Base-by-base conservation (phyloP, 768 basidiomycete species). In the Cubamyces sp. region DNA sequence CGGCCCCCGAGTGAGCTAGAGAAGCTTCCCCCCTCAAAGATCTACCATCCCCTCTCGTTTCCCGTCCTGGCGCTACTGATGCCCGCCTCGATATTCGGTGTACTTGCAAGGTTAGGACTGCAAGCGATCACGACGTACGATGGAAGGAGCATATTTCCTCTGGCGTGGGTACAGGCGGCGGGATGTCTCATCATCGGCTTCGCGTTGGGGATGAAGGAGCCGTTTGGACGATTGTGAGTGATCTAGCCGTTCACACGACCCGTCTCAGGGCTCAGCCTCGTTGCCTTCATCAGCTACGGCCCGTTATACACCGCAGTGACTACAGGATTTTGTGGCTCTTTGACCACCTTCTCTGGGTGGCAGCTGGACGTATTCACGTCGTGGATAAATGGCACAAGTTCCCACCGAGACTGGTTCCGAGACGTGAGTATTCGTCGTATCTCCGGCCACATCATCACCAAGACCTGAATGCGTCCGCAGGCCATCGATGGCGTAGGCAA, bases 281-380 rank as follows among this genome's bases (percentile, higher is more conserved):
- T 30, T 28, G 15, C 19, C 25, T 14, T 7, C 8, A n/a, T 14
- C 40, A 97, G 94, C 65, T 95, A 96, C 75, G 87, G 86, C 0
- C 95, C 95, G 3, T 70, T 97, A 16, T 96, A 95, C 74, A 92
- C 89, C 2, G 92, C 91, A 21, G 71, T 94, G 14, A 92, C 94
- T 0, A 97, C 95, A 62, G 95, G 94, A 15, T 94, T 98, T 74
- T 98, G 97, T 71, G 97, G 96, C 3, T 96, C 94, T 1, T 75
- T 98, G 68, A 99, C 97, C 11, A 98, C 95, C 2, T 98, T 98
- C 78, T 97, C 96, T 16, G 84, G 88, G 40, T 98, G 97, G 97
- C 93, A 98, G 74, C 71, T 92, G 11, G 92, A 96, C 63, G 75
- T 94, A 0, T 98, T 96, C 70, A 74, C 82, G 55, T 90, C 94